These are phyloP conservation scores for Styphnolobium japonicum DNA, from an alignment of 306 rosid species.

Conservation along the genomic window DNA sequence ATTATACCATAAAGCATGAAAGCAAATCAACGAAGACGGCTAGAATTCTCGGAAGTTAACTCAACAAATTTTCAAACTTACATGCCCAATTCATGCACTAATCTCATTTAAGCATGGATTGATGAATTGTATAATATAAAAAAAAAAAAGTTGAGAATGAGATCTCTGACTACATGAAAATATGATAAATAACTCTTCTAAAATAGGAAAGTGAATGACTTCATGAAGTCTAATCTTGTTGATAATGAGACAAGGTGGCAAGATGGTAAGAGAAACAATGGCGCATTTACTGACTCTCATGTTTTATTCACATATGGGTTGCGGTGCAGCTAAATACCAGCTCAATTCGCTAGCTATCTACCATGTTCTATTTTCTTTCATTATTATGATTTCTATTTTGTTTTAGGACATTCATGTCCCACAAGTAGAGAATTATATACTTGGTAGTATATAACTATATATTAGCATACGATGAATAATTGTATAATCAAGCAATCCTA, in stretches of 20 bases:
- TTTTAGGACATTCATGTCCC: background rate
- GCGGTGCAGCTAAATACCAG: background rate
- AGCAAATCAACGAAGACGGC: background rate
- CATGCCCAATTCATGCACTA: background rate
- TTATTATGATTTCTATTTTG: background rate
- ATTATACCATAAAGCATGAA: background rate
- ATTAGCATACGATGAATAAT: background rate
- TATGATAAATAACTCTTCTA: background rate
- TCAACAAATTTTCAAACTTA: background rate
- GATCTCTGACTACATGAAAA: background rate
- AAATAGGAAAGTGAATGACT: no score
- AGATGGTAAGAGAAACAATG: background rate
- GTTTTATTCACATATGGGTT: background rate
- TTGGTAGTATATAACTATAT: background rate
- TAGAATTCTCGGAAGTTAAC: background rate
- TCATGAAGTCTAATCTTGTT: background rate
- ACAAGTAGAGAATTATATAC: background rate
- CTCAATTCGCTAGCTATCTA: background rate
- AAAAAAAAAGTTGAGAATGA: no score
- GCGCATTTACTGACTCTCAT: background rate
- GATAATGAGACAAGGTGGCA: background rate
- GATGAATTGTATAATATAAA: background rate
- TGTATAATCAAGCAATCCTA: background rate
- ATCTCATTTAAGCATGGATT: background rate
- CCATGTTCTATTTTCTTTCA: background rate